A percentile compares a stretch with the other conserved stretches of the same genome.
Conservation (phyloP, 148 eudicot genomes). For the Arctostaphylos glauca region DNA sequence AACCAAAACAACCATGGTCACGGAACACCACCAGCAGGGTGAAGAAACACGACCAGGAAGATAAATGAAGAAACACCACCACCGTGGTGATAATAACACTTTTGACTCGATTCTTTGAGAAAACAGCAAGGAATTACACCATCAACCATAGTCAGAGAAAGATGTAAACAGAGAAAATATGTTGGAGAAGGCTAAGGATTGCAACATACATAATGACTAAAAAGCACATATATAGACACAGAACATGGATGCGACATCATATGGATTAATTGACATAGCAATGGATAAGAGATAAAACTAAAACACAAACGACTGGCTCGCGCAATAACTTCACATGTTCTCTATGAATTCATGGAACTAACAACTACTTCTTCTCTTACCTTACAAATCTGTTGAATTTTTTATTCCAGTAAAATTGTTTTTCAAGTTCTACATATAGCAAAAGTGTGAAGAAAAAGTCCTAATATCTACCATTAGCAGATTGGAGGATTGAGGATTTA, state of each 20-base stretch:
- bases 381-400: background rate
- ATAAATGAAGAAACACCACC: slow-evolving; percentile 3
- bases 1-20: slow-evolving; percentile 11
- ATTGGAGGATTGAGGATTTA: background rate
- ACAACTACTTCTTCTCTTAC: background rate
- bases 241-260: background rate
- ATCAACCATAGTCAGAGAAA: background rate
- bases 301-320: background rate
- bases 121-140: background rate
- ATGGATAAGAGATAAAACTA: background rate
- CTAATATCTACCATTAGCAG: background rate
- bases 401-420: background rate
- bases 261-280: background rate
- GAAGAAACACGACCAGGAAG: background rate
- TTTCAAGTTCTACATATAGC: background rate
- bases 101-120: background rate
- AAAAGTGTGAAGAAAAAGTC: background rate
- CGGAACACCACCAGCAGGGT: too few species aligned
- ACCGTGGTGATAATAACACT: background rate
- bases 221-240: background rate
- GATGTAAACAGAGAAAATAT: background rate
- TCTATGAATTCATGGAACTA: background rate
- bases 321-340: background rate
- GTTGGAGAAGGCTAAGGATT: background rate
- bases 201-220: background rate